Evolutionary conservation across 2,329 filamentous ascomycete species (phyloP), one percentile per base, ranked within the genome.

Genomic region (Ceratocystis papillata): DNA sequence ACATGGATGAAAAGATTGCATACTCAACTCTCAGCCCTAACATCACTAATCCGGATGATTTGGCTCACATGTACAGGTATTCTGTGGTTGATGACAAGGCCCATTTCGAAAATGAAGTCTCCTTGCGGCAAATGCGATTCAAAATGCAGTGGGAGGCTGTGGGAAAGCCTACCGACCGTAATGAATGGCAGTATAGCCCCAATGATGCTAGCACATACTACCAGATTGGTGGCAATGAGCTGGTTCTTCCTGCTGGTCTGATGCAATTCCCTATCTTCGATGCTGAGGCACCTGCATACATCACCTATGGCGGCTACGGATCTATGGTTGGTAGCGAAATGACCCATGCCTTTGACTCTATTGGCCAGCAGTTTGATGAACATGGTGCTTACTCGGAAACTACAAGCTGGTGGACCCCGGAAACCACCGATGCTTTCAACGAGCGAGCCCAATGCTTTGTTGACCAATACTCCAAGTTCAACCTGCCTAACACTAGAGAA

Each of bases 221-320:
- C 73, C 82, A 83, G 69, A 81, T 81, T 33, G 78, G 79, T 0
- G 80, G 80, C 20, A 88, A 89, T 70, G 82, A 85, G 70, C 87
- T 89, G 59, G 82, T 85, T 2, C 87, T 89, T 72, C 84, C 84
- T 0, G 85, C 85, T 0, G 87, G 84, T 0, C 87, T 88, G 67
- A 84, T 87, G 81, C 86, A 89, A 72, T 81, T 82, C 2, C 86
- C 87, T 0, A 76, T 85, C 1, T 89, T 88, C 71, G 82, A 86
- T 68, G 79, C 82, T 8, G 75, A 80, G 3, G 78, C 87, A 0
- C 87, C 87, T 0, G 75, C 81, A 28, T 89, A 88, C 70, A 75
- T 89, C 46, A 81, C 81, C 12, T 90, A 88, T 72, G 86, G 86
- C n/a, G 83, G 82, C 0, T 86, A 89, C 71, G 87, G 86, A 0